These are phyloP conservation scores for Rhizopus stolonifer DNA, from an alignment of 371 early-diverging fungal species.

Conservation along the genomic window DNA sequence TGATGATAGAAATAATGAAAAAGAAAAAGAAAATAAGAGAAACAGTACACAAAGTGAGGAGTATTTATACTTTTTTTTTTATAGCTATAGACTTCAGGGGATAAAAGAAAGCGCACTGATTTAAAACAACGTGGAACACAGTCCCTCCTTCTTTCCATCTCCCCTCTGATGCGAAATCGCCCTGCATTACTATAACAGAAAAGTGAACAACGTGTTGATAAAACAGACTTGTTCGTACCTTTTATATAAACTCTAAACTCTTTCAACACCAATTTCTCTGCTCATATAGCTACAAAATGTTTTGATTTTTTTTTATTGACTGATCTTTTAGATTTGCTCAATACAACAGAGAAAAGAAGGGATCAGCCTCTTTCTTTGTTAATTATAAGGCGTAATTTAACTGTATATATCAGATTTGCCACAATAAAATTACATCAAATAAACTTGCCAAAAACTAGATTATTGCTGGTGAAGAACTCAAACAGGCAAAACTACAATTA, in stretches of 20 bases:
- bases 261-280: too few relatives aligned
- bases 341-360: not conserved
- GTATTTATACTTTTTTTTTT: constrained; percentile 4
- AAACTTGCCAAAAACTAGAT: not conserved
- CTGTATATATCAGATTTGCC: constrained; percentile 1
- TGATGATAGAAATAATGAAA: constrained; percentile 4
- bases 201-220: not conserved
- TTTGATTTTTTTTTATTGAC: too few relatives aligned
- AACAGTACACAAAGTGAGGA: not conserved
- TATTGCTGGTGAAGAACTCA: not conserved
- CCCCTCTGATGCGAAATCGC: not conserved
- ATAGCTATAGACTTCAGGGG: not conserved
- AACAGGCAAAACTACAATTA: not conserved
- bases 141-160: not conserved
- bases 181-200: constrained; percentile 2
- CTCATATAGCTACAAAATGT: too few relatives aligned
- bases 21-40: constrained; percentile 2
- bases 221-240: too few relatives aligned
- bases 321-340: too few relatives aligned
- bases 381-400: too few relatives aligned
- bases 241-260: too few relatives aligned
- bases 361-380: too few relatives aligned
- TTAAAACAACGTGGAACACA: constrained; percentile 9
- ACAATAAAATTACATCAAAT: constrained; percentile 1
- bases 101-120: constrained; percentile 7